Evolutionary conservation across 345 rosid species (phyloP), one percentile per base, ranked within the genome.

Genomic region (Arabidopsis arenosa): DNA sequence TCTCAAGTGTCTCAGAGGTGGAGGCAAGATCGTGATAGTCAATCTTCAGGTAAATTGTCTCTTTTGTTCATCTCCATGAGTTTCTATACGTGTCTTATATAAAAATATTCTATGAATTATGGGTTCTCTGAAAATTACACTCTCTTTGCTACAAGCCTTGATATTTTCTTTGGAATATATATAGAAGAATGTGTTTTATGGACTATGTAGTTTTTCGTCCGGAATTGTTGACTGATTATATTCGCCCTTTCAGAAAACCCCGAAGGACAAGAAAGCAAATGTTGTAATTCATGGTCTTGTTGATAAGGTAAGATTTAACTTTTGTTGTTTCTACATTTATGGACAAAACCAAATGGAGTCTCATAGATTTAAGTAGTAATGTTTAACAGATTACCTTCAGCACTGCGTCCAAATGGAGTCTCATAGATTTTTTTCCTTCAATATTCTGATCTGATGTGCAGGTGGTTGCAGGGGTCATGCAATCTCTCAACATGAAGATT

Each of bases 181-280:
- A 36, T 48, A n/a, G n/a, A 37, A 17, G 15, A 26, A 17, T 60
- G 56, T 41, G 13, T 39, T 49, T 14, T 60, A 28, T 39, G 47
- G 30, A 9, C 39, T 21, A 30, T 26, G 12, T 57, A 52, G 26
- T 5, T 51, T 51, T 53, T 21, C 2, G 23, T 53, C 5, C 0
- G 49, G 6, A 52, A 43, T 11, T 23, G n/a, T 74, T 32, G 53
- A 37, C 47, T 78, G 56, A 37, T 74, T 49, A 33, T 79, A 9
- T 54, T 79, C 18, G 9, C 9, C 47, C 43, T 68, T 81, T 40
- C 84, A 95, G 97, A 89, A 89, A 95, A 95, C 97, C 64, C 97
- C 99, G 0, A 95, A 95, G 86, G 99, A 95, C 89, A 89, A 89
- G 85, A 90, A 92, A 59, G 97, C 99, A 72, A 86, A 83, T 75